Base-by-base conservation (phyloP, 2,329 filamentous ascomycete genomes). In the Tolypocladium tropicale region DNA sequence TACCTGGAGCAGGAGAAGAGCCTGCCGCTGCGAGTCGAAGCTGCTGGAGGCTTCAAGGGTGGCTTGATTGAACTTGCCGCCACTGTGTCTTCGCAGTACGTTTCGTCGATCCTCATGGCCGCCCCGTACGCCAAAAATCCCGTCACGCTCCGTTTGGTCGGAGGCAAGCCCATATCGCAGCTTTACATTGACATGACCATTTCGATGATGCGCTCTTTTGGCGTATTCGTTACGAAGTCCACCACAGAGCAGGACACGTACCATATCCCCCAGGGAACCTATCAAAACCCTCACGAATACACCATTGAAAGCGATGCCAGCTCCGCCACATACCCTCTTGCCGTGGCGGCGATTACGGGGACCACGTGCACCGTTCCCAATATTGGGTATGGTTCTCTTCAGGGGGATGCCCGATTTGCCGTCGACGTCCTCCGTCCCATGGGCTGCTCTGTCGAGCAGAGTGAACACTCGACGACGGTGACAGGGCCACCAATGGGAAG, bases 181-280 rank as follows among this genome's bases (percentile, higher is more conserved):
- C 85, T 86, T 2, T 99, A 99, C 70, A 97, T 99, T 65, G 91
- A 99, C 69, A 97, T 99, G 93, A 99, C 94, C 2, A 91, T 95
- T 54, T 82, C 91, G 18, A 99, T 99, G 93, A 99, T 99, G 94
- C 81, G 82, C 55, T 81, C 88, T 2, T 99, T 99, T 66, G 94
- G 94, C 53, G 83, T 99, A 43, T 71, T 84, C 41, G 94, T 96
- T 14, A 78, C 84, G 59, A 84, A 82, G 63, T 95, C 92, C 10
- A 72, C 81, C 34, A 86, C 82, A 3, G 91, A 96, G 65, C 82
- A 86, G 50, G 88, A 97, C 68, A 96, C 93, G 6, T 99, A 99
- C 72, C 86, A 95, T 69, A 95, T 99, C 56, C 94, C 94, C 2
- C 85, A 88, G 66, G 90, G 88, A 16, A 76, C 78, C 14, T 99